These are phyloP conservation scores for Sporothrix brasiliensis DNA, from an alignment of 2,329 filamentous ascomycete genomes.

Conservation along the genomic window DNA sequence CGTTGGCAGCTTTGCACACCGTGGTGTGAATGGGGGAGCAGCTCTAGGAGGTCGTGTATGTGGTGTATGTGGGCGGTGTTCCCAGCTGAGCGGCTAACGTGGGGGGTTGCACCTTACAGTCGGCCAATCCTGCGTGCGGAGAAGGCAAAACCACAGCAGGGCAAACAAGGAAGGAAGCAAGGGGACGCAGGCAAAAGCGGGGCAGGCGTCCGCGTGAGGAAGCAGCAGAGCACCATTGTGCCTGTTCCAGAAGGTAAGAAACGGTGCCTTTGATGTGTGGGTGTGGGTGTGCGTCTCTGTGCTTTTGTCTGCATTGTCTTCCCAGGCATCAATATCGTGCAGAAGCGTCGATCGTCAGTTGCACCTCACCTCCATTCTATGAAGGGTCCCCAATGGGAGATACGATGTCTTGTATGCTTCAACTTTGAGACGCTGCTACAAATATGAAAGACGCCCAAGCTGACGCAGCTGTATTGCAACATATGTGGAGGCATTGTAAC, in stretches of 20 bases:
- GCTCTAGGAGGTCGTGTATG: background rate
- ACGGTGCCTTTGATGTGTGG: background rate
- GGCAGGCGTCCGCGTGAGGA: constrained; percentile 7
- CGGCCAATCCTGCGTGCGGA: constrained; percentile 26
- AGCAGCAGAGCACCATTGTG: constrained; percentile 4
- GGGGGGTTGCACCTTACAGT: constrained; percentile 19
- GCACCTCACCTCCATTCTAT: constrained; percentile 2
- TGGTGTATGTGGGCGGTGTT: constrained; percentile 21
- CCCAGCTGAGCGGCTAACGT: constrained; percentile 31
- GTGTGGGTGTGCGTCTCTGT: background rate
- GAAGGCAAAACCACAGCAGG: constrained; percentile 11
- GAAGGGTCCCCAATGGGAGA: background rate
- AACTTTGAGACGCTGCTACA: background rate
- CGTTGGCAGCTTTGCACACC: constrained; percentile 19
- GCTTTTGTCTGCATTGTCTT: background rate
- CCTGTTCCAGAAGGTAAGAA: constrained; percentile 2
- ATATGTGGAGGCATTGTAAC: background rate
- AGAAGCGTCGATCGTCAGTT: constrained; percentile 28
- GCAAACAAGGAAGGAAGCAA: constrained; percentile 24
- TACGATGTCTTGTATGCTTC: background rate
- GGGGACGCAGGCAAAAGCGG: constrained; percentile 16
- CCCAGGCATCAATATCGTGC: constrained; percentile 24
- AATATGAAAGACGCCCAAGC: background rate
- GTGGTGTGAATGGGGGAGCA: constrained; percentile 17
- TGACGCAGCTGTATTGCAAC: background rate